Base-by-base conservation (phyloP, 2,329 filamentous ascomycete species). In the Pezicula rhizophila region DNA sequence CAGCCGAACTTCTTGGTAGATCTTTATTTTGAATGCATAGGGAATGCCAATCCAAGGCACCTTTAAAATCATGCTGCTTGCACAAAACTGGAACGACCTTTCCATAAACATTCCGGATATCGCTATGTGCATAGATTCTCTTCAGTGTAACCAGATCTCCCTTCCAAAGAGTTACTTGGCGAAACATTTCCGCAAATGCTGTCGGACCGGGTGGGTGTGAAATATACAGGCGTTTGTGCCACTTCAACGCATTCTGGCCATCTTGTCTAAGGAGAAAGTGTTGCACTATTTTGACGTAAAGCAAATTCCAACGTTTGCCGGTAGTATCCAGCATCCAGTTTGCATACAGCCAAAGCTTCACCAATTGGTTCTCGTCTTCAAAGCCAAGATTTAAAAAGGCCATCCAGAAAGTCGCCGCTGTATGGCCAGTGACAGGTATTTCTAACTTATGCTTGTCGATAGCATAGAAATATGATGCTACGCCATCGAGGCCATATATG, bases 241-340 rank as follows among this genome's bases (percentile, higher is more conserved):
- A 64, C 15, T 39, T 23, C 10, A 59, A n/a, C 10, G 59, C 58
- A 28, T 52, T 47, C 3, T 53, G 37, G 2, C 51, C 47, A 25
- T 54, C 38, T 8, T 51, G 49, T 26, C 49, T 50, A 14, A 58
- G 55, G 5, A 76, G 54, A 20, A 64, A 57, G 37, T 71, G 59
- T 31, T 66, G 64, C 45, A 81, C 65, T 52, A 78, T 60, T 10
- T 60, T 57, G 14, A 59, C 55, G 57, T 79, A 78, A 0, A 80
- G 58, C 5, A 49, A 53, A 8, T 56, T 44, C 52, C 68, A 70
- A 25, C 53, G 47, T 42, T 49, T 26, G 6, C 69, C 69, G 12
- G 67, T 69, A 12, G 56, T 57, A 10, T 64, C 55, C 50, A 69
- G 66, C 11, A 78, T 48, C 2, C 68, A 56, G 26, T 68, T 68